Conservation (phyloP, 257 asterid species). For the Orobanche coerulescens region DNA sequence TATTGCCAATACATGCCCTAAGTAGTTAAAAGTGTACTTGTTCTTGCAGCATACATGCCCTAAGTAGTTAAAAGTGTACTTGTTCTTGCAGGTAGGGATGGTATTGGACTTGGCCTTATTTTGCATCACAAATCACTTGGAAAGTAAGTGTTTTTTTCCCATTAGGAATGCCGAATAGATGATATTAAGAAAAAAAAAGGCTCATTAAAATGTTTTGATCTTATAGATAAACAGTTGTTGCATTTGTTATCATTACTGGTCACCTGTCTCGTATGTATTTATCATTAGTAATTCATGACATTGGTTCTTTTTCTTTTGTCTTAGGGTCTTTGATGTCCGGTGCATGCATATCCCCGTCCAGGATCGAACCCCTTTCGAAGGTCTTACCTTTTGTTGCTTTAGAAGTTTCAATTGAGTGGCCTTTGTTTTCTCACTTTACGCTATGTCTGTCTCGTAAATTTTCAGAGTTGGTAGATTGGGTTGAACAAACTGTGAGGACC, state of each 20-base stretch:
- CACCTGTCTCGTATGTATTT: not conserved
- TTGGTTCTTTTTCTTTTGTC: slow-evolving; percentile 16
- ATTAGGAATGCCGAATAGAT: not conserved
- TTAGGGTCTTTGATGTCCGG: slow-evolving; percentile 90
- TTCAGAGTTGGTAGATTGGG: slow-evolving; percentile 40
- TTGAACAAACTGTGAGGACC: slow-evolving; percentile 56
- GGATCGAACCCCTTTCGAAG: slow-evolving; percentile 84
- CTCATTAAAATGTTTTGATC: not conserved
- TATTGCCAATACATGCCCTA: not conserved
- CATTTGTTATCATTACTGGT: not conserved
- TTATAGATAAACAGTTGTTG: not conserved
- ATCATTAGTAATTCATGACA: not conserved
- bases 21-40: not conserved
- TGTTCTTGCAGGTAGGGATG: slow-evolving; percentile 70
- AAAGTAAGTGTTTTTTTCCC: slow-evolving; percentile 38
- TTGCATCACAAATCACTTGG: slow-evolving; percentile 89
- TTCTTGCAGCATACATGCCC: not conserved
- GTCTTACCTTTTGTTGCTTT: slow-evolving; percentile 30
- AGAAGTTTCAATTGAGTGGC: not conserved
- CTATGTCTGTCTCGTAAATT: not conserved
- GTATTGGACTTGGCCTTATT: slow-evolving; percentile 79
- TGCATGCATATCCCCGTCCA: slow-evolving; percentile 88
- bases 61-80: not conserved
- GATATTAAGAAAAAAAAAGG: not conserved
- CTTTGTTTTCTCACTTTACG: not conserved